Evolutionary conservation across 345 rosid genomes (phyloP), one percentile per base, ranked within the genome.

Genomic region (Eucalyptus caleyi): DNA sequence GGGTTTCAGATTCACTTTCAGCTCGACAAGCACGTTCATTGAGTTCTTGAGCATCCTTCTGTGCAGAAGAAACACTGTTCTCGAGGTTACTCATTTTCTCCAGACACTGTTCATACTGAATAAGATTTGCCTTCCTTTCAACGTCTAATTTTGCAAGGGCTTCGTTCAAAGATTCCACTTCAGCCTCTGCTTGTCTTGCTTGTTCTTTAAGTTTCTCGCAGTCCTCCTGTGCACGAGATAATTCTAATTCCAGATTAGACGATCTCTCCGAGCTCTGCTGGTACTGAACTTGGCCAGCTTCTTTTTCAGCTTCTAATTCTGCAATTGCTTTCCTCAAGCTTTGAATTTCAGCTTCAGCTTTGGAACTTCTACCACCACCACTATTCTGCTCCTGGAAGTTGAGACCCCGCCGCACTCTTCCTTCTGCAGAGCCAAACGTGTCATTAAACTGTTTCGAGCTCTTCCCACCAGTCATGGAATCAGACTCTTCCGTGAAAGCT

Each of bases 301-400:
- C 97, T 92, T 97, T 98, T 91, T 98, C 99, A 90, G 95, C 96
- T 93, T 98, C 98, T 89, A 98, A 92, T 93, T 94, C 96, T 81
- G 97, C 92, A 89, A 98, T 97, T 83, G 95, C 95, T 82, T 96
- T 96, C 94, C 94, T 96, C 86, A 98, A 94, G 86, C 91, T 93
- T 65, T 92, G 89, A 62, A 98, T 96, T 90, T 97, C 99, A 90
- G 91, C 91, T 93, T 97, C 99, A 42, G 96, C 95, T 92, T 93
- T 95, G 90, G 92, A 90, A 67, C 93, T 90, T 44, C 95, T 95
- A 89, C 96, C 97, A 59, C 62, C 89, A 54, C 89, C 96, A 89
- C 91, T 95, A 87, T 93, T 97, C 88, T 91, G 87, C 89, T 94
- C 95, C 89, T 90, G 93, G 91, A 98, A 98, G 89, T 89, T 94